phyloP scores from a whole-genome alignment of 2,329 filamentous ascomycete species.

The Coniochaeta hoffmannii region DNA sequence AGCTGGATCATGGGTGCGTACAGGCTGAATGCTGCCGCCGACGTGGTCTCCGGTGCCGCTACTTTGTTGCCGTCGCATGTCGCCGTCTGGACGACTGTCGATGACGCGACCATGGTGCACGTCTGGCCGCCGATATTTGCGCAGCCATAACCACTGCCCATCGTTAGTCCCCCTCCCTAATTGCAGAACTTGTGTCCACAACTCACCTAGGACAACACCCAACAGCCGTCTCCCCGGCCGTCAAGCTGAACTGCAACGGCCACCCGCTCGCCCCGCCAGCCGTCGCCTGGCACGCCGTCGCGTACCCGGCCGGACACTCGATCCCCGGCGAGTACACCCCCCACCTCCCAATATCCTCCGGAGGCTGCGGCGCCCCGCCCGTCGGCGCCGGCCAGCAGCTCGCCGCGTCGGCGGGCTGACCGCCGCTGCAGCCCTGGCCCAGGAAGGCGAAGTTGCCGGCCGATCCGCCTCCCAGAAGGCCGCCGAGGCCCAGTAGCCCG shows the following conservation, averaged over 20 bases:
- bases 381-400: slow-evolving; percentile 17
- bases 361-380: slow-evolving; percentile 8
- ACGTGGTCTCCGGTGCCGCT: slow-evolving; percentile 6
- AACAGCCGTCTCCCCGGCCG: slow-evolving; percentile 17
- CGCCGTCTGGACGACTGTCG: slow-evolving; percentile 13
- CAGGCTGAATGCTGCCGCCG: slow-evolving; percentile 15
- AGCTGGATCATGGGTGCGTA: slow-evolving; percentile 20
- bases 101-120: slow-evolving; percentile 15
- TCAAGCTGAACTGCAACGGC: slow-evolving; percentile 17
- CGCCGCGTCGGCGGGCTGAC: slow-evolving; percentile 12
- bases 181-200: background rate
- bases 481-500: slow-evolving; percentile 10
- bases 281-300: slow-evolving; percentile 17
- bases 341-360: slow-evolving; percentile 12
- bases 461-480: slow-evolving; percentile 7
- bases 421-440: slow-evolving; percentile 12
- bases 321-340: slow-evolving; percentile 18
- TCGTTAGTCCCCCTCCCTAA: background rate
- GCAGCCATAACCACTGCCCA: slow-evolving; percentile 15
- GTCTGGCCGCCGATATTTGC: slow-evolving; percentile 19
- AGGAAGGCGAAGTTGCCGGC: slow-evolving; percentile 11
- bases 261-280: slow-evolving; percentile 13
- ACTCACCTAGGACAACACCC: slow-evolving; percentile 20
- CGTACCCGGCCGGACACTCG: slow-evolving; percentile 17
- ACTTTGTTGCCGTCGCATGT: slow-evolving; percentile 14